These are phyloP conservation scores for Xylaria castorea DNA, from an alignment of 495 filamentous ascomycete species.

Conservation along the genomic window DNA sequence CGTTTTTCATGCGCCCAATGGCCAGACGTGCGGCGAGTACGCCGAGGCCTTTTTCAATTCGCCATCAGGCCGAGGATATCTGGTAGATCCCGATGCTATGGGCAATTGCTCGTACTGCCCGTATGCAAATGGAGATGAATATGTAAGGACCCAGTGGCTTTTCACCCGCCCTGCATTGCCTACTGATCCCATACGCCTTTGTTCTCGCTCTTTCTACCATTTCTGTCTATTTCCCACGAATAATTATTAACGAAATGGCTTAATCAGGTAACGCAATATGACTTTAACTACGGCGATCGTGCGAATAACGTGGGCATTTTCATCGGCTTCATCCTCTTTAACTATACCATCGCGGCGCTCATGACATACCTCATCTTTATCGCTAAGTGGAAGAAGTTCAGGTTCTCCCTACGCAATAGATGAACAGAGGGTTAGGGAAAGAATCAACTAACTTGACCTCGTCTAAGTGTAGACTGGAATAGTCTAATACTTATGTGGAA, in stretches of 20 bases:
- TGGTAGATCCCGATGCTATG: conserved; percentile 59
- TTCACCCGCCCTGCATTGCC: not conserved
- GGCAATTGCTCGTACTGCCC: conserved; percentile 66
- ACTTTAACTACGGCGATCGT: conserved; percentile 26
- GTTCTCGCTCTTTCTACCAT: not conserved
- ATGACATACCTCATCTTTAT: conserved; percentile 37
- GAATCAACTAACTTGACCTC: not conserved
- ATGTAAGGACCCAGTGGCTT: conserved; percentile 26
- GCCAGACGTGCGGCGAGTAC: conserved; percentile 64
- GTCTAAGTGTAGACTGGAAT: not conserved
- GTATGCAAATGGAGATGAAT: conserved; percentile 28
- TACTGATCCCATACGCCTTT: not conserved
- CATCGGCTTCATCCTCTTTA: conserved; percentile 44
- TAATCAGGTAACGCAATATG: conserved; percentile 11
- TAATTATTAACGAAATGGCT: not conserved
- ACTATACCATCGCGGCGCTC: conserved; percentile 36
- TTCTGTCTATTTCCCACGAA: not conserved
- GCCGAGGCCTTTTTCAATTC: conserved; percentile 55
- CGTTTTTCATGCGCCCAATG: conserved; percentile 56
- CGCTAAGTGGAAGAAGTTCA: conserved; percentile 29
- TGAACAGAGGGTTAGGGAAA: not conserved
- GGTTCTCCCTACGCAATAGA: not conserved
- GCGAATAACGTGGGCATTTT: conserved; percentile 39
- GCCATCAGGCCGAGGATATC: conserved; percentile 51
- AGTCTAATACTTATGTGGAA: not conserved